Base-by-base conservation (phyloP, 2,329 filamentous ascomycete genomes). In the Dactylellina drechsleri region DNA sequence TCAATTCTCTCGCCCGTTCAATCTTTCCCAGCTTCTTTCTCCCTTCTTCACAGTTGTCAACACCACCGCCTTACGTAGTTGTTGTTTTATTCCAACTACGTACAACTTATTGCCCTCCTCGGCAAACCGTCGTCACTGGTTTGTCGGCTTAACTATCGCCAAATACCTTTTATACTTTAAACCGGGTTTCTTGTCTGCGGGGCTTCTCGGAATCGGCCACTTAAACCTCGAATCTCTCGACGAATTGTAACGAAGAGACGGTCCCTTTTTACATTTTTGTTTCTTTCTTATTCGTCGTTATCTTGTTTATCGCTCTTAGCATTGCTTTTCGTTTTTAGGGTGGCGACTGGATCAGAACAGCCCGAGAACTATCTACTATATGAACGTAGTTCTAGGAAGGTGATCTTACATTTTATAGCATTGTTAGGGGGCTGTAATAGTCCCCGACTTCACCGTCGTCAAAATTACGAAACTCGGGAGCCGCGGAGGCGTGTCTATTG, bases 381-480 rank as follows among this genome's bases (percentile, higher is more conserved):
- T 74, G 70, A 50, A 43, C 50, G 40, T 67, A 74, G 70, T 61
- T 74, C 62, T 57, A 67, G 70, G 58, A 74, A 56, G 56, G 61
- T 49, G 56, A 50, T 57, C 62, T 74, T 58, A 61, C 62, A 58
- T 66, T 65, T 58, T 74, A 36, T 74, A 74, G 62, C 60, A 74
- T 40, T 67, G 70, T 67, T 59, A 67, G 70, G 70, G 70, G 70
- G 58, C 70, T 74, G 16, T 64, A 52, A 31, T 59, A 67, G 70
- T 74, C 70, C 70, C 70, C 70, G 70, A 74, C 70, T 57, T 64
- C 62, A 74, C 57, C 70, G 70, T 74, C 70, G 70, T 74, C 70
- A 74, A 74, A 59, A 74, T 74, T 49, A 74, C 70, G 70, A 74
- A 74, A 74, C 70, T 74, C 49, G 70, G 70, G 70, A 74, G 70